Evolutionary conservation across 2,329 filamentous ascomycete species (phyloP).

Genomic region (Diaporthe eres): DNA sequence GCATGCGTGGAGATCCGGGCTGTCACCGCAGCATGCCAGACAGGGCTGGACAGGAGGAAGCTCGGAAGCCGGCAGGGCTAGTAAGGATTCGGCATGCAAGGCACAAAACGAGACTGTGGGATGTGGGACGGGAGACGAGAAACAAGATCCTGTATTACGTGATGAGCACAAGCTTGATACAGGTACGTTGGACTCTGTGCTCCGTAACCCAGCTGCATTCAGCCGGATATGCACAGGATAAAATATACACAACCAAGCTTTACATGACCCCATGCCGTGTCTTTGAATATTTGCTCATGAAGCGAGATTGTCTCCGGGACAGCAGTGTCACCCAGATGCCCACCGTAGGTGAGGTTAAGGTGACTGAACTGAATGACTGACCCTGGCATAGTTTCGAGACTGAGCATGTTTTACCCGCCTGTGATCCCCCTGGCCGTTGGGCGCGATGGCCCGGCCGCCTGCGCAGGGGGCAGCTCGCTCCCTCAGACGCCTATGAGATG

Average conservation of each 20-base stretch:
- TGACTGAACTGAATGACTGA: not conserved
- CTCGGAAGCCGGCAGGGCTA: constrained; percentile 35
- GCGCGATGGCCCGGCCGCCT: constrained; percentile 4
- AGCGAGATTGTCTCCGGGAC: constrained; percentile 34
- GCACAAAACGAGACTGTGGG: constrained; percentile 9
- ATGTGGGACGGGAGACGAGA: constrained; percentile 5
- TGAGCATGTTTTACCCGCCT: constrained; percentile 39
- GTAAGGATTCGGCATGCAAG: constrained; percentile 35
- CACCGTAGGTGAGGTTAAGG: constrained; percentile 7
- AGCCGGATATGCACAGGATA: not conserved
- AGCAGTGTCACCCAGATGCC: not conserved
- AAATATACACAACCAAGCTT: not conserved
- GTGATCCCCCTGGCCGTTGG: constrained; percentile 3
- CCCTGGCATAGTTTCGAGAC: constrained; percentile 21
- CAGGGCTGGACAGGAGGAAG: not conserved
- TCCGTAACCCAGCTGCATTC: not conserved
- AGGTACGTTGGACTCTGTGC: not conserved
- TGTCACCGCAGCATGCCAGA: not conserved
- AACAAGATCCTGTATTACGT: constrained; percentile 5
- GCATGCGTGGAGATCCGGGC: not conserved
- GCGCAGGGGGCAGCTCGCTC: not conserved
- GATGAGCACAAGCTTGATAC: not conserved
- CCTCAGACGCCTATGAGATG: not conserved
- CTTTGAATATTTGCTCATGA: constrained; percentile 37
- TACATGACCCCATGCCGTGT: not conserved